Evolutionary conservation across 768 basidiomycete genomes (phyloP).

Genomic region (Lactifluus pinguis): DNA sequence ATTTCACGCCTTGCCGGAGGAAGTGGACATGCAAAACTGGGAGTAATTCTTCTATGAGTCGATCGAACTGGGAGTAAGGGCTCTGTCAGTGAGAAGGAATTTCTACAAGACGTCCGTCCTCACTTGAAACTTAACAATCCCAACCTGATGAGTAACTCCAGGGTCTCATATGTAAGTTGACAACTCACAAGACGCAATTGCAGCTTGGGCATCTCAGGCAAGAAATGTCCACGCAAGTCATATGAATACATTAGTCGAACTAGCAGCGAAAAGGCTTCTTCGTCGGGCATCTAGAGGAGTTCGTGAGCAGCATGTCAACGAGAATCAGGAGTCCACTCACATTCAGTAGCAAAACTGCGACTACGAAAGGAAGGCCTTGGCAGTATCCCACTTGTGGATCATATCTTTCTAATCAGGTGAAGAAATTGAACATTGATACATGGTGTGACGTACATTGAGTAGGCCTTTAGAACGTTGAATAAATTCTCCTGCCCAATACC

Average conservation of each 20-base stretch:
- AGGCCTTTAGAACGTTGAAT: constrained; percentile 97
- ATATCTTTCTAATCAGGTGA: constrained; percentile 41
- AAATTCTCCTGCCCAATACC: constrained; percentile 96
- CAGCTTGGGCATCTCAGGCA: constrained; percentile 98
- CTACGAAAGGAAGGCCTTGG: constrained; percentile 94
- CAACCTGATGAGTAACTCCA: neutral
- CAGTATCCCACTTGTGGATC: constrained; percentile 95
- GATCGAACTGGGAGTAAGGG: constrained; percentile 63
- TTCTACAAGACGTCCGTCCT: neutral
- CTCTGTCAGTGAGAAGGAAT: neutral
- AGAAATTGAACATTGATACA: neutral
- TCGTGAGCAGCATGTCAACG: neutral
- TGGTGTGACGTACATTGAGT: constrained; percentile 59
- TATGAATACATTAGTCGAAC: constrained; percentile 96
- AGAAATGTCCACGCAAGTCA: constrained; percentile 89
- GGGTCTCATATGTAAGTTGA: neutral
- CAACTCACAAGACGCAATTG: constrained; percentile 76
- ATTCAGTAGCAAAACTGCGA: constrained; percentile 86
- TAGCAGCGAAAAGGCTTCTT: constrained; percentile 94
- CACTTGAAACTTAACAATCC: constrained; percentile 47
- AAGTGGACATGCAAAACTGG: constrained; percentile 93
- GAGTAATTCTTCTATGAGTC: constrained; percentile 83
- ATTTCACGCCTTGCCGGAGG: constrained; percentile 88
- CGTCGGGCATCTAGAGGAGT: constrained; percentile 85
- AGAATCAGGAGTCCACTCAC: constrained; percentile 35